Base-by-base conservation (phyloP, 2,329 filamentous ascomycete genomes). In the Metarhizium guizhouense region DNA sequence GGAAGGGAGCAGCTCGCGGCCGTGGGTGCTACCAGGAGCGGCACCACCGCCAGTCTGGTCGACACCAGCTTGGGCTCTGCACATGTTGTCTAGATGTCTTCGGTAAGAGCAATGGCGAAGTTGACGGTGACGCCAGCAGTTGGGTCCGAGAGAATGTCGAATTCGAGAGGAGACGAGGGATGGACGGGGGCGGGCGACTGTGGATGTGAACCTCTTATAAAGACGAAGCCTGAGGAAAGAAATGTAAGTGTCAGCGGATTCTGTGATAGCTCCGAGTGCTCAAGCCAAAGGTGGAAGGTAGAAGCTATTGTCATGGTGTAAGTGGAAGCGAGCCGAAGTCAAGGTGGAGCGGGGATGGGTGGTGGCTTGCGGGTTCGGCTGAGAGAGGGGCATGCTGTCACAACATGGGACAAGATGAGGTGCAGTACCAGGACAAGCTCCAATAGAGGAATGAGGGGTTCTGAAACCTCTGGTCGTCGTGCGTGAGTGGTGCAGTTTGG, bases 1-100 rank as follows among this genome's bases (percentile, higher is more conserved):
- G 73, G 86, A 85, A 53, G 93, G 94, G 64, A 97, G 80, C 61
- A 97, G 86, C 76, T 95, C 88, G 65, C 93, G 86, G 43, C 61
- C 64, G 18, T 66, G 73, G 49, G 54, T 38, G 32, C 49, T 54
- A 20, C 56, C 51, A 20, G 61, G 45, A 53, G 59, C 56, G 16
- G 56, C 58, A 55, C 68, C 68, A 56, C 67, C 68, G 60, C 69
- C 65, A 55, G 66, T 66, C 63, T 64, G 61, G 43, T 70, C 71
- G 62, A 65, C 61, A 47, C 61, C 64, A 43, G 68, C 66, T 45
- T 70, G 70, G 51, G 66, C 64, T 61, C 81, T 82, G 73, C 87
- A 89, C 85, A 92, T 93, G 64, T 76, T 78, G 42, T 58, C 54
- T 4, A 52, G 34, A 68, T 78, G 71, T 75, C 86, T 80, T 74